Conservation (phyloP, 1,284 basidiomycete genomes). For the Cryptococcus floricola region DNA sequence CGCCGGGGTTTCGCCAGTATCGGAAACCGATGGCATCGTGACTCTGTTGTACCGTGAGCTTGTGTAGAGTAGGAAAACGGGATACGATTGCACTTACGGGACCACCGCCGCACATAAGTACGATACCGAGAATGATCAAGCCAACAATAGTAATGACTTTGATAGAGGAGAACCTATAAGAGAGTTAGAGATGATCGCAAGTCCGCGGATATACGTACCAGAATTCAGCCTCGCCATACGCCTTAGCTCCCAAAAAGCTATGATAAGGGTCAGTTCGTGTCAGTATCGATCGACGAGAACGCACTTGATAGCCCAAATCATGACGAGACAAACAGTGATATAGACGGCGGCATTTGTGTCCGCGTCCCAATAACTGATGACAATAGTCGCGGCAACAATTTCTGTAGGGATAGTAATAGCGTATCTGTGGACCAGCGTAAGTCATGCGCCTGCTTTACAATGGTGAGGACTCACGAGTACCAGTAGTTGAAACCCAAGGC, state of each 20-base stretch:
- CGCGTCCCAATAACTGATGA: constrained; percentile 48
- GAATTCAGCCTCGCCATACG: constrained; percentile 47
- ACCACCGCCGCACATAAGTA: constrained; percentile 69
- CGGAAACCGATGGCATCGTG: constrained; percentile 52
- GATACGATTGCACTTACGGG: constrained; percentile 41
- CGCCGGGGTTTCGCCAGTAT: constrained; percentile 68
- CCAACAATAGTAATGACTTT: constrained; percentile 35
- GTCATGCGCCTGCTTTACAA: not conserved
- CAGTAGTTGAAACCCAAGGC: constrained; percentile 48
- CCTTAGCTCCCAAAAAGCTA: constrained; percentile 49
- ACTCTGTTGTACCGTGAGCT: constrained; percentile 13
- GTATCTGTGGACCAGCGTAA: not conserved
- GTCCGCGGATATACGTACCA: constrained; percentile 1
- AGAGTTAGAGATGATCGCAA: too few relatives aligned
- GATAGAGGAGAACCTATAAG: constrained; percentile 25
- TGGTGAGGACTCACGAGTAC: constrained; percentile 42
- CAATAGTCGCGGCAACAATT: constrained; percentile 37
- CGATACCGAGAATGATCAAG: constrained; percentile 59
- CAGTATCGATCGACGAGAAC: too few relatives aligned
- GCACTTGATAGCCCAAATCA: constrained; percentile 34
- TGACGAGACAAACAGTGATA: constrained; percentile 49
- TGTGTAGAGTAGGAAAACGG: not conserved
- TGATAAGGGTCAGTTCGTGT: constrained; percentile 1
- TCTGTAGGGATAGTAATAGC: not conserved
- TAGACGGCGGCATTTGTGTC: constrained; percentile 47